Percentiles rank a stretch among this genome's conserved stretches.
These are phyloP conservation scores for Apophysomyces ossiformis DNA, from an alignment of 371 early-diverging fungal genomes.

Conservation along the genomic window DNA sequence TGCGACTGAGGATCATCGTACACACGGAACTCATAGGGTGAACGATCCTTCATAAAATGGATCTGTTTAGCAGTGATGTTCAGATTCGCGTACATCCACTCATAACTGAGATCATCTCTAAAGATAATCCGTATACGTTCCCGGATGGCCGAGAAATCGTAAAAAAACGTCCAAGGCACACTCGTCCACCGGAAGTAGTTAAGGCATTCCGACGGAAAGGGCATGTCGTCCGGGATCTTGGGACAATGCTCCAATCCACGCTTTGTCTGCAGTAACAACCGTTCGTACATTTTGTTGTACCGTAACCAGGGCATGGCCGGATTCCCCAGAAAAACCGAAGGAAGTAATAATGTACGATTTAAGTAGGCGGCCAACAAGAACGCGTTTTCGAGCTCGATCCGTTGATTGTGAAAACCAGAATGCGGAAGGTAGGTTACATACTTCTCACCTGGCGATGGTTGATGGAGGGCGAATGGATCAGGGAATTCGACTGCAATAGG, in stretches of 20 bases:
- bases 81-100: conserved; percentile 42
- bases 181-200: conserved; percentile 61
- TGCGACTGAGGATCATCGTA: conserved; percentile 53
- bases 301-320: conserved; percentile 63
- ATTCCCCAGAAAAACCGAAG: conserved; percentile 60
- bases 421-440: conserved; percentile 67
- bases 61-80: conserved; percentile 24
- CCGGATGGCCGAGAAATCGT: conserved; percentile 45
- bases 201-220: conserved; percentile 60
- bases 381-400: conserved; percentile 64
- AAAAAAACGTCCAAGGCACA: conserved; percentile 66
- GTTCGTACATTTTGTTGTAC: conserved; percentile 58
- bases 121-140: conserved; percentile 38
- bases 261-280: conserved; percentile 61
- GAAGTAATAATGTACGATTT: conserved; percentile 61
- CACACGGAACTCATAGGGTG: conserved; percentile 58
- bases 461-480: conserved; percentile 24
- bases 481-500: conserved; percentile 27
- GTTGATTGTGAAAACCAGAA: conserved; percentile 69
- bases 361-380: conserved; percentile 58
- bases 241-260: conserved; percentile 60
- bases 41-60: conserved; percentile 52
- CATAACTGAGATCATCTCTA: conserved; percentile 41
- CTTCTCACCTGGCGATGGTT: conserved; percentile 34
- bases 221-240: conserved; percentile 36